These are phyloP conservation scores for Prunus davidiana DNA, from an alignment of 306 rosid genomes.

Conservation along the genomic window DNA sequence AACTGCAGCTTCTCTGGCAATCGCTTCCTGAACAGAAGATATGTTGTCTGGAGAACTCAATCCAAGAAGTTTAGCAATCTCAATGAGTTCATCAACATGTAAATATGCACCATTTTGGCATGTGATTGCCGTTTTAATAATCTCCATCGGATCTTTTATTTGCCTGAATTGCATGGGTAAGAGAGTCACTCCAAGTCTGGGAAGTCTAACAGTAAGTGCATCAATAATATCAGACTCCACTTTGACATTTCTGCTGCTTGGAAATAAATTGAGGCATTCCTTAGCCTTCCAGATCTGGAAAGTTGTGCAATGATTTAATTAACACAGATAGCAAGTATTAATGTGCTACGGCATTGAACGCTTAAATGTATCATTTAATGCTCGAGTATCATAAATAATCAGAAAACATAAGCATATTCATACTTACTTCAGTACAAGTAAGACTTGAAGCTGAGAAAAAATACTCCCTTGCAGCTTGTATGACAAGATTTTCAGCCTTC, in stretches of 20 bases:
- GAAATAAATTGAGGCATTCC: constrained; percentile 83
- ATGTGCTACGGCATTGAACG: neutral
- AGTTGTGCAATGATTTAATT: constrained; percentile 23
- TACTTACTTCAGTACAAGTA: constrained; percentile 87
- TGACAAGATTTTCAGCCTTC: constrained; percentile 93
- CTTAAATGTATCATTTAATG: neutral
- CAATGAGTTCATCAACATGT: constrained; percentile 93
- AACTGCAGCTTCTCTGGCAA: constrained; percentile 99
- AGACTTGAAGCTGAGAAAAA: constrained; percentile 98
- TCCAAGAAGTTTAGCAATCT: constrained; percentile 90
- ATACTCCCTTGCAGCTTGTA: constrained; percentile 97
- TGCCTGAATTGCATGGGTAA: constrained; percentile 95
- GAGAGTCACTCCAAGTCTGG: constrained; percentile 92
- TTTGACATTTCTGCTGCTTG: constrained; percentile 64
- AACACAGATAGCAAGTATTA: neutral
- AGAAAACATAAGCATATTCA: constrained; percentile 11
- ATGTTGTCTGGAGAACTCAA: constrained; percentile 69
- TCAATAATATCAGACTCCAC: constrained; percentile 84
- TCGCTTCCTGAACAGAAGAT: constrained; percentile 89
- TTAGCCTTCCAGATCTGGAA: constrained; percentile 95
- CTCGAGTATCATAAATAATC: constrained; percentile 7
- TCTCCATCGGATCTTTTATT: constrained; percentile 93
- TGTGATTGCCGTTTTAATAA: constrained; percentile 84
- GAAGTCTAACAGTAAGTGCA: constrained; percentile 77
- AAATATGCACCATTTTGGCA: constrained; percentile 84